Evolutionary conservation across 2,329 filamentous ascomycete species (phyloP).

Genomic region (Venturiaceae sp.): DNA sequence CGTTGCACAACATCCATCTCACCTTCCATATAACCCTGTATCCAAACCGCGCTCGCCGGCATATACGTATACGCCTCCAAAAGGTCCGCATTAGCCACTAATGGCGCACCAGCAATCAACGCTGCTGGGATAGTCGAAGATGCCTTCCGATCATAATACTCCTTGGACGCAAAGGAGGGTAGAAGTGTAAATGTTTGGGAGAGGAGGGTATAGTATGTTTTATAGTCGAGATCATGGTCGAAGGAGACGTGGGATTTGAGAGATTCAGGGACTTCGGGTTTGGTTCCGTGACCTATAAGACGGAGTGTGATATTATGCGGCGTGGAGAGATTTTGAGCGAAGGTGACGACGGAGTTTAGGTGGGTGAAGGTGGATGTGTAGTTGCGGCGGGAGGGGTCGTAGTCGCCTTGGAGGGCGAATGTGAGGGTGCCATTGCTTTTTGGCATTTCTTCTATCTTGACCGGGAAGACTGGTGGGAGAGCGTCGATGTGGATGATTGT

Average conservation of each 20-base stretch:
- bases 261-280: conserved; percentile 14
- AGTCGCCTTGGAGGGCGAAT: conserved; percentile 20
- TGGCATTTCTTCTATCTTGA: conserved; percentile 9
- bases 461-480: conserved; percentile 19
- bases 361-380: conserved; percentile 17
- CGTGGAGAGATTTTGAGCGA: not conserved
- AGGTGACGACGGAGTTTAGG: conserved; percentile 13
- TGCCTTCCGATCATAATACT: conserved; percentile 19
- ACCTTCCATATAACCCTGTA: conserved; percentile 15
- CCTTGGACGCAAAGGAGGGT: conserved; percentile 17
- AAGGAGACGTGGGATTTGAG: conserved; percentile 16
- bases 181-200: conserved; percentile 17
- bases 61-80: conserved; percentile 18
- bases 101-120: conserved; percentile 17
- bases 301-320: not conserved
- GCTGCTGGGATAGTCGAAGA: conserved; percentile 17
- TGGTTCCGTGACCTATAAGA: conserved; percentile 4
- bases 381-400: conserved; percentile 16
- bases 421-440: conserved; percentile 2
- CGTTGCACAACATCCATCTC: conserved; percentile 19
- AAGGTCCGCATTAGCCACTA: conserved; percentile 16
- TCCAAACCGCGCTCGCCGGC: conserved; percentile 15
- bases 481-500: conserved; percentile 12
- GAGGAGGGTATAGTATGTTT: conserved; percentile 18
- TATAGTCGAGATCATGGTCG: conserved; percentile 17